These are phyloP conservation scores for Coemansia sp. DNA, from an alignment of 192 early-diverging fungal genomes.

Conservation along the genomic window DNA sequence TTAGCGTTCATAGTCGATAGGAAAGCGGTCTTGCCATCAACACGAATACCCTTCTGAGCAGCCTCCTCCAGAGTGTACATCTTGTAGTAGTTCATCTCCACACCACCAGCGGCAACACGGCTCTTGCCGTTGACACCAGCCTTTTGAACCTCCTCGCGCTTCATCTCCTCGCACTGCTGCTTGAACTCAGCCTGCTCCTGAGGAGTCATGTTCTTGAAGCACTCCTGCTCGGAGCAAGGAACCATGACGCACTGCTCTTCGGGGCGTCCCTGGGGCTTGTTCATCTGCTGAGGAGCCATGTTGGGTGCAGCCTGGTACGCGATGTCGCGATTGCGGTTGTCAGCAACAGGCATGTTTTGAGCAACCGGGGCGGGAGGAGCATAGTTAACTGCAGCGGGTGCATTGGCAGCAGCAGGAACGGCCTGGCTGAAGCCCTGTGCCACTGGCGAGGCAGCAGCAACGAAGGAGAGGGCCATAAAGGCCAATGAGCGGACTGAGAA, in stretches of 20 bases:
- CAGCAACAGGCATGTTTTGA: conserved; percentile 7
- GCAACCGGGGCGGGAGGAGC: conserved; percentile 9
- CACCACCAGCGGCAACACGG: conserved; percentile 21
- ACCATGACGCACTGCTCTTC: conserved; percentile 25
- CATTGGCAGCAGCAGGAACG: conserved; percentile 10
- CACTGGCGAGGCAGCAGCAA: conserved; percentile 38
- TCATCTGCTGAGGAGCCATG: conserved; percentile 16
- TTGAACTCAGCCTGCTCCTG: conserved; percentile 38
- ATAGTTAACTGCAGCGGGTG: conserved; percentile 12
- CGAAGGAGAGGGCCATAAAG: conserved; percentile 43
- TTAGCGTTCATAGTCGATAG: conserved; percentile 3
- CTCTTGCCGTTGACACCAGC: conserved; percentile 22
- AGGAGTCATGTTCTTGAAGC: conserved; percentile 32
- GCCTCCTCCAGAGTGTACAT: conserved; percentile 23
- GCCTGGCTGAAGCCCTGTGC: conserved; percentile 14
- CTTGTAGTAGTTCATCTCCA: conserved; percentile 31
- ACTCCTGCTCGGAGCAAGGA: conserved; percentile 41
- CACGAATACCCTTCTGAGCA: conserved; percentile 5
- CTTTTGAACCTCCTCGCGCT: conserved; percentile 20
- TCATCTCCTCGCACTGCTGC: conserved; percentile 40
- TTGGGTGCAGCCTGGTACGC: conserved; percentile 14
- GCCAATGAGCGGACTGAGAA: conserved; percentile 42
- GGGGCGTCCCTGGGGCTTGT: conserved; percentile 2
- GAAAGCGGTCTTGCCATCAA: conserved; percentile 12
- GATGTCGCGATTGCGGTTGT: conserved; percentile 9